phyloP scores from a whole-genome alignment of 345 rosid genomes.

The Syzygium oleosum region DNA sequence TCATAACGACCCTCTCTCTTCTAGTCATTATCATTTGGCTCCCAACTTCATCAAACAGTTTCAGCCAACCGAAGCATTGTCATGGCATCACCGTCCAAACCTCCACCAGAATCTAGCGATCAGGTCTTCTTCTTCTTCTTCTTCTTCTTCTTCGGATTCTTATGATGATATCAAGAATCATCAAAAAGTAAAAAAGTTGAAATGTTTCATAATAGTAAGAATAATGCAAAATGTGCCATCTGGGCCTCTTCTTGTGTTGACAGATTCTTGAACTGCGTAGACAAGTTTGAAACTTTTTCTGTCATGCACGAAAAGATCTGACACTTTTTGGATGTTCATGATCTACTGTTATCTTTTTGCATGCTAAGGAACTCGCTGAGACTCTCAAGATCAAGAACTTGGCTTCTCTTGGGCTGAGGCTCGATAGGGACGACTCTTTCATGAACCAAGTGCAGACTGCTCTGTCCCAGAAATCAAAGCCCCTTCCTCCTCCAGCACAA shows the following conservation, averaged over 20 bases:
- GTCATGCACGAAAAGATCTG: background rate
- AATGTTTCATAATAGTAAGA: background rate
- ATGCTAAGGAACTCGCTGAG: background rate
- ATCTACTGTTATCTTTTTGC: background rate
- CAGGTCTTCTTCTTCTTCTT: background rate
- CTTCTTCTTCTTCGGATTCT: background rate
- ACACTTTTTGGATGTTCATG: background rate
- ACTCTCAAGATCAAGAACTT: background rate
- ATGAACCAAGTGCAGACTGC: background rate
- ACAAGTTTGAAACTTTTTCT: background rate
- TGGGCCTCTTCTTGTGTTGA: background rate
- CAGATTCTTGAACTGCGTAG: background rate
- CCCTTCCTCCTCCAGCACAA: background rate
- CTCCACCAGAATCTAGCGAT: background rate
- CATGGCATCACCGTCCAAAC: background rate
- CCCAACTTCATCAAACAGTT: background rate
- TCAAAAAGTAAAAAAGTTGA: background rate
- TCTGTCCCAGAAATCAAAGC: background rate
- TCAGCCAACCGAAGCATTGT: background rate
- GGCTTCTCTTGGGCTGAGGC: conserved; percentile 12
- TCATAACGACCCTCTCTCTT: background rate
- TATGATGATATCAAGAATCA: background rate
- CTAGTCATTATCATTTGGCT: background rate
- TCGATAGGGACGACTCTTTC: background rate
- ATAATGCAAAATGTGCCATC: background rate